A percentile compares a stretch with the other conserved stretches of the same genome.
Conservation (phyloP, 2,329 filamentous ascomycete species). For the Sporothrix pallida region DNA sequence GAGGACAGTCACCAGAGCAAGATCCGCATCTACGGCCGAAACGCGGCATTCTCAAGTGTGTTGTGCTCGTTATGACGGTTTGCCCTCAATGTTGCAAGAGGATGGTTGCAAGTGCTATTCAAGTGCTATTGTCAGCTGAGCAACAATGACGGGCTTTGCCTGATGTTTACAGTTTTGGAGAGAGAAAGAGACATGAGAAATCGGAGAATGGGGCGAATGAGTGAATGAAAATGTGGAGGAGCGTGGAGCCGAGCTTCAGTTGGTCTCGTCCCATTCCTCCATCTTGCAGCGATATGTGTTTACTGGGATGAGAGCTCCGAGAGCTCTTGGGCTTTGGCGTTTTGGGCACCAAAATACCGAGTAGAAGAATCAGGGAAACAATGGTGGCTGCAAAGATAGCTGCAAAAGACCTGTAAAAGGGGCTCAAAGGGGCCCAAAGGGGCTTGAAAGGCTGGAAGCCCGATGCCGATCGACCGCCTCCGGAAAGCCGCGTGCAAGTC, state of each 20-base stretch:
- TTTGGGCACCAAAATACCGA: background rate
- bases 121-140: slow-evolving; percentile 24
- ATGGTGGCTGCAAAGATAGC: background rate
- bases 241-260: background rate
- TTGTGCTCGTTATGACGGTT: background rate
- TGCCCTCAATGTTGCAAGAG: background rate
- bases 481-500: slow-evolving; percentile 32
- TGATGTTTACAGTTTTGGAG: background rate
- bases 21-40: slow-evolving; percentile 23
- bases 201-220: background rate
- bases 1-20: slow-evolving; percentile 1
- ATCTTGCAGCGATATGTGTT: background rate
- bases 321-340: background rate
- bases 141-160: background rate
- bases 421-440: no score
- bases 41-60: background rate
- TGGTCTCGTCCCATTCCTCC: background rate
- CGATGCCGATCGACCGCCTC: slow-evolving; percentile 33
- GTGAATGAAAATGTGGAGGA: background rate
- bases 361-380: background rate
- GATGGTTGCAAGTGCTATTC: no score
- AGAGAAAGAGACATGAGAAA: background rate
- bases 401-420: no score
- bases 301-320: background rate
- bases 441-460: background rate